Evolutionary conservation across 2,329 filamentous ascomycete species (phyloP), one percentile per base, ranked within the genome.

Genomic region (Botrytis medusae): DNA sequence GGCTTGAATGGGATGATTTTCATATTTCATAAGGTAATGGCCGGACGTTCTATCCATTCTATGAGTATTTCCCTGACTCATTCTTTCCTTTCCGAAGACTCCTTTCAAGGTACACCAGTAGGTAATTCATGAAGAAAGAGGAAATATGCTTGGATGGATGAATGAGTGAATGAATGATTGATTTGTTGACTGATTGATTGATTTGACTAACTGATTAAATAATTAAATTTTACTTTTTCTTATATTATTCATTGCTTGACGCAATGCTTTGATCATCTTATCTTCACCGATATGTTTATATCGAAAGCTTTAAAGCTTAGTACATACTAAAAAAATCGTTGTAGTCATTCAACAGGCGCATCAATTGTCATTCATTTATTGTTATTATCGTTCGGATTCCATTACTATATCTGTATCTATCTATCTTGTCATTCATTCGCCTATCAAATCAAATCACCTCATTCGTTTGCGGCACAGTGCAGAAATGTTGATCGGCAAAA

Each of bases 401-500:
- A 48, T 48, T 65, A 65, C 29, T 61, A 25, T 16, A 61, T 29
- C 44, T 34, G n/a, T 61, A 37, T 60, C n/a, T 8, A 9, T n/a
- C 37, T 20, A 44, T 63, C 61, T 32, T 18, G n/a, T 20, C 20
- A 14, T 5, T 25, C 6, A 16, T 32, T 65, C 62, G 62, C 62
- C 62, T 48, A 57, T 57, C 51, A 57, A 57, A 34, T 48, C 42
- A 10, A 32, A 65, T 34, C 44, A 48, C 29, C 20, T 65, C 62
- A 65, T 48, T 48, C 42, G 18, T 68, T 54, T 29, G 64, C 25
- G 64, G 59, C 25, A 9, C 46, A 46, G 44, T 59, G 42, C 69
- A 61, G 59, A 69, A 72, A 72, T 73, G 68, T 57, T 72, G 29
- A 64, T 72, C 69, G 46, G 63, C 42, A 72, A 51, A 63, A 71